A percentile compares a stretch with the other conserved stretches of the same genome.
Conservation (phyloP, 2,329 filamentous ascomycete species). For the Paecilomyces sp. region DNA sequence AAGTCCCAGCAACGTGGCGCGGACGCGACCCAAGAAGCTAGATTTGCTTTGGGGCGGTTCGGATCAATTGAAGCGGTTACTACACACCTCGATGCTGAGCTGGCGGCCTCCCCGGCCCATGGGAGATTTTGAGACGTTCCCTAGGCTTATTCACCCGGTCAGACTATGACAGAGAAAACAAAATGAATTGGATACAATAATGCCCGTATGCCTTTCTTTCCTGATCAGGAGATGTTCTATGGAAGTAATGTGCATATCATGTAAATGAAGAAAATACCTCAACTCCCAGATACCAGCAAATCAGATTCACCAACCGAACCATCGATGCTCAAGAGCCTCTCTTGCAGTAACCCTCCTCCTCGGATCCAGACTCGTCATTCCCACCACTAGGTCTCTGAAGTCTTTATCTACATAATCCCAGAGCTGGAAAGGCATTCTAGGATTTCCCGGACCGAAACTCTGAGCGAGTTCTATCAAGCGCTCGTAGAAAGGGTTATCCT, state of each 20-base stretch:
- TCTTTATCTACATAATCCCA: constrained; percentile 33
- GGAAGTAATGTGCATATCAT: neutral
- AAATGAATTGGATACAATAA: neutral
- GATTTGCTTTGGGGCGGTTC: constrained; percentile 20
- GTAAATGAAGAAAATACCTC: no score
- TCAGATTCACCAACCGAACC: constrained; percentile 10
- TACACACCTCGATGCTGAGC: constrained; percentile 17
- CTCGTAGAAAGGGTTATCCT: constrained; percentile 31
- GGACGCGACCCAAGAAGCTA: constrained; percentile 15
- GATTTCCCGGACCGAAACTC: constrained; percentile 32
- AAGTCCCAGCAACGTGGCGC: constrained; percentile 2
- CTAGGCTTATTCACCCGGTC: neutral
- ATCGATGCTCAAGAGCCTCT: constrained; percentile 24
- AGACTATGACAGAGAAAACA: neutral
- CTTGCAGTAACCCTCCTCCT: constrained; percentile 17
- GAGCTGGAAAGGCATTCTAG: constrained; percentile 32
- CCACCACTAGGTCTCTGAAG: constrained; percentile 21
- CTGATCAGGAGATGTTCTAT: neutral
- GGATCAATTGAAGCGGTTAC: constrained; percentile 25
- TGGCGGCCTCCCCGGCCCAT: constrained; percentile 11
- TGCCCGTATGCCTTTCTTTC: neutral
- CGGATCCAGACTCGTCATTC: constrained; percentile 26
- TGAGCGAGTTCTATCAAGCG: constrained; percentile 30
- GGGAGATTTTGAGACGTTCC: neutral
- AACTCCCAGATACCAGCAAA: neutral